A percentile compares a stretch with the other conserved stretches of the same genome.
These are phyloP conservation scores for Beverwykella pulmonaria DNA, from an alignment of 495 filamentous ascomycete genomes.

Conservation along the genomic window DNA sequence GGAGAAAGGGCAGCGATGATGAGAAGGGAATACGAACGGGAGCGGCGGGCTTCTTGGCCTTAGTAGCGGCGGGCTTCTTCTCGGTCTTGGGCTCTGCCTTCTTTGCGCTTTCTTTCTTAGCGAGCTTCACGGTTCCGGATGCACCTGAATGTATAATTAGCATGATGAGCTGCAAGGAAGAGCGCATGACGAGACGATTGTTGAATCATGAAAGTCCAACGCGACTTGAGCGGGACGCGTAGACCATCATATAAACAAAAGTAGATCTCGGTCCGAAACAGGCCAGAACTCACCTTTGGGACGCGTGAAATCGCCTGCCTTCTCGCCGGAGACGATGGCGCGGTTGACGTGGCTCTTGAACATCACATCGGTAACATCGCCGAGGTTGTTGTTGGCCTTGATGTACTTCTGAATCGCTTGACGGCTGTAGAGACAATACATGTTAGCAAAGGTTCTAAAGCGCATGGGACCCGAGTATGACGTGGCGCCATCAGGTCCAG, in stretches of 20 bases:
- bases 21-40: constrained; percentile 37
- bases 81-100: constrained; percentile 51
- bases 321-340: constrained; percentile 84
- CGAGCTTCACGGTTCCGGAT: constrained; percentile 95
- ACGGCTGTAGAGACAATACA: constrained; percentile 64
- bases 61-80: constrained; percentile 47
- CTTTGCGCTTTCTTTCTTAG: constrained; percentile 72
- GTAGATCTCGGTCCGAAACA: neutral
- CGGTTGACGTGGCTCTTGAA: constrained; percentile 95
- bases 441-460: constrained; percentile 42
- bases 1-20: neutral
- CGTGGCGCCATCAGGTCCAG: constrained; percentile 23
- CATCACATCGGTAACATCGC: constrained; percentile 63
- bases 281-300: constrained; percentile 79
- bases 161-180: constrained; percentile 11
- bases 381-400: constrained; percentile 88
- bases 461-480: constrained; percentile 28
- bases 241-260: constrained; percentile 17
- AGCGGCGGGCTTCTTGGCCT: constrained; percentile 56
- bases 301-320: constrained; percentile 85
- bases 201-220: constrained; percentile 2
- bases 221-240: constrained; percentile 11
- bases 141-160: constrained; percentile 65
- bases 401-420: constrained; percentile 99
- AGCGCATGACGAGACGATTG: neutral